Conservation (phyloP, 805 yeast genomes). For the Hanseniaspora nectarophila region DNA sequence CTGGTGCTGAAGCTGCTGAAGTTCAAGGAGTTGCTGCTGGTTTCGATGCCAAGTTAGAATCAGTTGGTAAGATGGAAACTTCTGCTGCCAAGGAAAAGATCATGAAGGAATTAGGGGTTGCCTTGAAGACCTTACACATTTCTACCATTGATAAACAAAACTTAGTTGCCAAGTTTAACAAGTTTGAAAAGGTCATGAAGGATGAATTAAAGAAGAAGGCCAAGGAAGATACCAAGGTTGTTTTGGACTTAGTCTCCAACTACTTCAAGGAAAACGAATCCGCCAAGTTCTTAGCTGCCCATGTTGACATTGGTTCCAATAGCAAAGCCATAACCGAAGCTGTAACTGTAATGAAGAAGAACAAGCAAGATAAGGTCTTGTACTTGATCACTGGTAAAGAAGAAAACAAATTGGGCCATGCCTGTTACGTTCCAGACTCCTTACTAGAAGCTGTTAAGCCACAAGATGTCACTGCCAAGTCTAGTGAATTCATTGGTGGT, state of each 20-base stretch:
- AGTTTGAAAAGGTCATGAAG: constrained; percentile 73
- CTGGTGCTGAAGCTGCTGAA: constrained; percentile 80
- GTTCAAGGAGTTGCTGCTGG: constrained; percentile 77
- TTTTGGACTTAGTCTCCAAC: constrained; percentile 61
- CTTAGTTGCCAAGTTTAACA: constrained; percentile 60
- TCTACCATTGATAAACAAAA: constrained; percentile 70
- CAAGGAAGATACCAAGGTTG: constrained; percentile 75
- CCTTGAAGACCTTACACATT: constrained; percentile 67
- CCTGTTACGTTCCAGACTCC: constrained; percentile 70
- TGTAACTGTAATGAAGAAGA: constrained; percentile 67
- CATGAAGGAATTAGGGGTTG: constrained; percentile 74
- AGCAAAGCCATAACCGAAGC: constrained; percentile 94
- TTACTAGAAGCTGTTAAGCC: constrained; percentile 47
- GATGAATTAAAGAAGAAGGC: constrained; percentile 81
- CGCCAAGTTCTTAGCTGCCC: constrained; percentile 51
- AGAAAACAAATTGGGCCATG: constrained; percentile 79
- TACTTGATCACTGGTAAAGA: constrained; percentile 66
- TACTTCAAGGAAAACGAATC: constrained; percentile 48
- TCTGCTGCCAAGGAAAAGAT: constrained; percentile 69
- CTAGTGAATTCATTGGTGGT: constrained; percentile 75
- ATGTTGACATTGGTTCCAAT: constrained; percentile 61
- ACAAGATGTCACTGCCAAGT: constrained; percentile 64
- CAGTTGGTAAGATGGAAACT: constrained; percentile 51
- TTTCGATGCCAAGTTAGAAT: constrained; percentile 49
- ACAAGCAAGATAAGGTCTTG: constrained; percentile 59